Conservation (phyloP, 2,329 filamentous ascomycete species). For the Dactylellina haptotyla region DNA sequence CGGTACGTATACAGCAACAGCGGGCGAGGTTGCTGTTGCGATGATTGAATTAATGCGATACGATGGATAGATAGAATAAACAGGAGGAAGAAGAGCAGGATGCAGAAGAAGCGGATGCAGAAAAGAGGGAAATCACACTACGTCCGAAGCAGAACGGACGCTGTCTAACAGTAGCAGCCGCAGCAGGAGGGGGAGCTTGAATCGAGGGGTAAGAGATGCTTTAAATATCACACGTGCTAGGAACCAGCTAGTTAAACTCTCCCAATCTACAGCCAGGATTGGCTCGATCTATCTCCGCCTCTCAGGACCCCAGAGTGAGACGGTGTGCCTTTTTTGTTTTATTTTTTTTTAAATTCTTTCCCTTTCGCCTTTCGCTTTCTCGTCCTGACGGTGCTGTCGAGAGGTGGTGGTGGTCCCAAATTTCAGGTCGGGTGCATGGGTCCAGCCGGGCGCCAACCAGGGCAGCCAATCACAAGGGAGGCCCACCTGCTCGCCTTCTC, state of each 20-base stretch:
- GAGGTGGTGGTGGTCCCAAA: constrained; percentile 13
- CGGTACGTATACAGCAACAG: neutral
- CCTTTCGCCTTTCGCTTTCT: neutral
- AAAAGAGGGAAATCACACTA: neutral
- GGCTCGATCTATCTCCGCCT: constrained; percentile 9
- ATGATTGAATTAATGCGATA: neutral
- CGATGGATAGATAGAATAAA: neutral
- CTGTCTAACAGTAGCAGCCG: constrained; percentile 12
- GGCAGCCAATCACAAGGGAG: constrained; percentile 51
- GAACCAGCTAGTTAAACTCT: neutral
- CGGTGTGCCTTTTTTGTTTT: neutral
- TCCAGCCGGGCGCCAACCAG: constrained; percentile 53
- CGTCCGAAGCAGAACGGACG: constrained; percentile 20
- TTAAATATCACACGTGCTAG: constrained; percentile 45
- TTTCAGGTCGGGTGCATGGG: constrained; percentile 51
- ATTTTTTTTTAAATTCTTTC: neutral
- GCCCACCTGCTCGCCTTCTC: constrained; percentile 38
- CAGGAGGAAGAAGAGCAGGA: constrained; percentile 3
- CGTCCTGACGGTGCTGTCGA: neutral
- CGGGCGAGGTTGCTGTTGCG: neutral
- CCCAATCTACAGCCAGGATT: constrained; percentile 1
- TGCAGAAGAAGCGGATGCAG: neutral
- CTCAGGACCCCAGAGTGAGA: neutral
- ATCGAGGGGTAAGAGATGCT: constrained; percentile 34
- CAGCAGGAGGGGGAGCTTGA: neutral